Evolutionary conservation across 352 stramenopile genomes (phyloP).

Genomic region (Halophytophthora polymorphica): DNA sequence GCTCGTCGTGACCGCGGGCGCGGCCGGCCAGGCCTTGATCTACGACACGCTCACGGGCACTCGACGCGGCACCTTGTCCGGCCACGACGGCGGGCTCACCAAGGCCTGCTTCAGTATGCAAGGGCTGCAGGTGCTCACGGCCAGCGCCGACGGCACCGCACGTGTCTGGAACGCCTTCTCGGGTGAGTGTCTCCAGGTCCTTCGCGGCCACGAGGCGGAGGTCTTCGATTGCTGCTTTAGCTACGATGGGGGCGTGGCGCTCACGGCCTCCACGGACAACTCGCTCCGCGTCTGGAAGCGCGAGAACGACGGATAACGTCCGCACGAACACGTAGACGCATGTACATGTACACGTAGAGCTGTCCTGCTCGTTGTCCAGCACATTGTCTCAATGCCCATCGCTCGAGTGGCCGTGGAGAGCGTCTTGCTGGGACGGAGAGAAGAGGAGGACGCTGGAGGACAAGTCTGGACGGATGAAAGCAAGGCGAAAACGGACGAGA

Average conservation of each 20-base stretch:
- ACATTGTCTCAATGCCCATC: no score
- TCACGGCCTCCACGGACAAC: conserved; percentile 67
- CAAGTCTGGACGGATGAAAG: neutral
- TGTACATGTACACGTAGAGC: no score
- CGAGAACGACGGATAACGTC: conserved; percentile 4
- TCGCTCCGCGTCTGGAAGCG: conserved; percentile 59
- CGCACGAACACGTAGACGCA: neutral
- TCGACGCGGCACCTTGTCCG: conserved; percentile 33
- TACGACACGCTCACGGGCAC: conserved; percentile 76
- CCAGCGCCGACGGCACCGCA: conserved; percentile 50
- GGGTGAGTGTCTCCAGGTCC: conserved; percentile 56
- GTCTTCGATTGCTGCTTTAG: conserved; percentile 58
- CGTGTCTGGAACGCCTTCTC: conserved; percentile 72
- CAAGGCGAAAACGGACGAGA: conserved; percentile 4
- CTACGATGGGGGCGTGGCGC: conserved; percentile 47
- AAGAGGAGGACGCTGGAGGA: no score
- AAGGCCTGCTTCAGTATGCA: conserved; percentile 68
- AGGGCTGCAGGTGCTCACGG: conserved; percentile 53
- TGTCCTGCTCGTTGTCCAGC: no score
- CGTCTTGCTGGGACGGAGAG: no score
- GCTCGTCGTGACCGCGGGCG: conserved; percentile 48
- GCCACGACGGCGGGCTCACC: conserved; percentile 47
- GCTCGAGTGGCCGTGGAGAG: no score
- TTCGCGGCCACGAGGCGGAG: conserved; percentile 64
- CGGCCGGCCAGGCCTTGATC: conserved; percentile 52